Percentiles rank a stretch among this genome's conserved stretches.
phyloP scores from a whole-genome alignment of 257 asterid species.

The Nicotiana knightiana region DNA sequence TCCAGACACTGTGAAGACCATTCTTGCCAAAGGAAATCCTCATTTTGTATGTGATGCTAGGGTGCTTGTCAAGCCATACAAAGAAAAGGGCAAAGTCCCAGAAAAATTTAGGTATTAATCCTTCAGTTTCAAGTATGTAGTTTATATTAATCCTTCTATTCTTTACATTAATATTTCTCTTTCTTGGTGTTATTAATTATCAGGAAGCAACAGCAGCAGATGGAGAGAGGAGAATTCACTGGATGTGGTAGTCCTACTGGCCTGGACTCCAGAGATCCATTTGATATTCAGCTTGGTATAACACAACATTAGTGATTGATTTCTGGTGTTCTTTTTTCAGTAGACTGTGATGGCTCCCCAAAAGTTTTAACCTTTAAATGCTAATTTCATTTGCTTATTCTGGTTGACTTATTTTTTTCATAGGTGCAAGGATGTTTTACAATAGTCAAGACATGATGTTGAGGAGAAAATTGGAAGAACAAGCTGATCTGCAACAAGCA shows the following conservation, averaged over 20 bases:
- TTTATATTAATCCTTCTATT: not conserved
- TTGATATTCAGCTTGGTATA: slow-evolving; percentile 54
- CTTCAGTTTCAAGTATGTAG: not conserved
- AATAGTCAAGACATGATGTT: slow-evolving; percentile 47
- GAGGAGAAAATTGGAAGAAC: slow-evolving; percentile 70
- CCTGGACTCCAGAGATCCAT: slow-evolving; percentile 55
- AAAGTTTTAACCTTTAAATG: not conserved
- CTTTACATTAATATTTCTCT: not conserved
- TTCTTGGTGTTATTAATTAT: not conserved
- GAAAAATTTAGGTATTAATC: slow-evolving; percentile 44
- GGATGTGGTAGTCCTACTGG: slow-evolving; percentile 68
- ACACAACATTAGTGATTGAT: not conserved
- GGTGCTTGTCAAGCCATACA: slow-evolving; percentile 62
- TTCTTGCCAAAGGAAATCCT: slow-evolving; percentile 72
- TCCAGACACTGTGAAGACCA: slow-evolving; percentile 63
- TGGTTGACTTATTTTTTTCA: not conserved
- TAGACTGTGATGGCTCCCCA: not conserved
- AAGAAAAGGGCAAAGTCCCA: slow-evolving; percentile 70
- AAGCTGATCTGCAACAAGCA: slow-evolving; percentile 56
- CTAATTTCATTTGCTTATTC: not conserved
- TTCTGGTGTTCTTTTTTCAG: not conserved
- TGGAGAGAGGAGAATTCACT: slow-evolving; percentile 55
- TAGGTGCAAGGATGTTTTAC: slow-evolving; percentile 50
- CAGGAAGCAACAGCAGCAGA: slow-evolving; percentile 43
- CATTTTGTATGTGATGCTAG: slow-evolving; percentile 78